Percentiles rank a stretch among this genome's conserved stretches.
Conservation (phyloP, 371 early-diverging fungal genomes). For the Batkoa obscura region DNA sequence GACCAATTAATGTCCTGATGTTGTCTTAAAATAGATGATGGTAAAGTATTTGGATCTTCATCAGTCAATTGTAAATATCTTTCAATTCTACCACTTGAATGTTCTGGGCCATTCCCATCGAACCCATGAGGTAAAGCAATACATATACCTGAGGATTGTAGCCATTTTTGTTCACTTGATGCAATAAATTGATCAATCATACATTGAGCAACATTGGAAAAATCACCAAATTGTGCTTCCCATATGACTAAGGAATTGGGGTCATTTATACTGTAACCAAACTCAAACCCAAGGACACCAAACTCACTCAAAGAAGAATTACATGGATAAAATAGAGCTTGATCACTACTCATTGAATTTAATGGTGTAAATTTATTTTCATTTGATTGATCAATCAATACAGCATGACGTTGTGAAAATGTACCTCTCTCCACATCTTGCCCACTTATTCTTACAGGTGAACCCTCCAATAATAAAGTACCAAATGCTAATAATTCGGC, state of each 20-base stretch:
- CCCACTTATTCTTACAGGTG: conserved; percentile 79
- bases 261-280: conserved; percentile 73
- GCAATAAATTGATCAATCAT: conserved; percentile 82
- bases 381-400: conserved; percentile 64
- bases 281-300: conserved; percentile 90
- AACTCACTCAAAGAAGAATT: conserved; percentile 81
- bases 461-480: conserved; percentile 59
- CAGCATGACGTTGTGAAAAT: conserved; percentile 89
- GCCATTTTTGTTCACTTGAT: conserved; percentile 83
- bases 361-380: conserved; percentile 45
- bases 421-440: conserved; percentile 97
- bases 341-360: conserved; percentile 60
- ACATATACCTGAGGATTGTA: conserved; percentile 71
- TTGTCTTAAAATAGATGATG: conserved; percentile 16
- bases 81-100: conserved; percentile 74
- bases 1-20: conserved; percentile 66
- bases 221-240: conserved; percentile 98
- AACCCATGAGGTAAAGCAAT: conserved; percentile 91
- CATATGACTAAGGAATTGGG: conserved; percentile 73
- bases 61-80: conserved; percentile 76
- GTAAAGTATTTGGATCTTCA: conserved; percentile 40
- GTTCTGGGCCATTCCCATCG: conserved; percentile 95
- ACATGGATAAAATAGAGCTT: conserved; percentile 44
- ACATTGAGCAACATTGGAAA: conserved; percentile 90
- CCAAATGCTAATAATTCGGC: conserved; percentile 91